These are phyloP conservation scores for Ascodesmis nigricans DNA, from an alignment of 495 filamentous ascomycete genomes.

Conservation along the genomic window DNA sequence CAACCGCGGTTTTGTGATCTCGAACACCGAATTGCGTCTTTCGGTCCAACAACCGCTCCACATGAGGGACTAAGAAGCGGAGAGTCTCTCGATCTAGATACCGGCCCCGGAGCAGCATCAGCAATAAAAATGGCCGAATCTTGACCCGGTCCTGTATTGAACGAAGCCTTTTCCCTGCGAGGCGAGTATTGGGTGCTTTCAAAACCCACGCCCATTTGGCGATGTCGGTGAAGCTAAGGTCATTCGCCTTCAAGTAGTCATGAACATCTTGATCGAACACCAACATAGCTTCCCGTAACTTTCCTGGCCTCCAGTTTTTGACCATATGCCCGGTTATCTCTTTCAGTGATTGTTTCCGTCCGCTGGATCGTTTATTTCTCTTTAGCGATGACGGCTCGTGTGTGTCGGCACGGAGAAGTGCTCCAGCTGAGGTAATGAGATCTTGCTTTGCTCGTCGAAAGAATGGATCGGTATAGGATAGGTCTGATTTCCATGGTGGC, in stretches of 20 bases:
- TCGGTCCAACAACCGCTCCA: slow-evolving; percentile 21
- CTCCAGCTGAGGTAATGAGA: background rate
- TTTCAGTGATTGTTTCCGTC: slow-evolving; percentile 4
- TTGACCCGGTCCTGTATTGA: background rate
- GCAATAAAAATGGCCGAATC: slow-evolving; percentile 30
- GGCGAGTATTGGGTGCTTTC: slow-evolving; percentile 23
- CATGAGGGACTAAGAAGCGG: slow-evolving; percentile 24
- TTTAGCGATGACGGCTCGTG: too few species aligned
- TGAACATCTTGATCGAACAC: slow-evolving; percentile 23
- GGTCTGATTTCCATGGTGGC: slow-evolving; percentile 11
- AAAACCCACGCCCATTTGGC: slow-evolving; percentile 38
- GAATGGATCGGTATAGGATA: slow-evolving; percentile 8
- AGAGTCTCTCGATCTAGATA: slow-evolving; percentile 26
- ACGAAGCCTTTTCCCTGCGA: slow-evolving; percentile 26
- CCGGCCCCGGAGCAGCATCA: slow-evolving; percentile 29
- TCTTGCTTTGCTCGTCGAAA: background rate
- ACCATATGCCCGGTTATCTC: slow-evolving; percentile 7
- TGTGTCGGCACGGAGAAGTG: background rate
- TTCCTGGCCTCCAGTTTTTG: slow-evolving; percentile 9
- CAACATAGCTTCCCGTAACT: slow-evolving; percentile 4
- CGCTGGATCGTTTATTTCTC: background rate
- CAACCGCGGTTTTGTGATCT: slow-evolving; percentile 22
- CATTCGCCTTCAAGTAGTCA: slow-evolving; percentile 23
- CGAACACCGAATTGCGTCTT: slow-evolving; percentile 19
- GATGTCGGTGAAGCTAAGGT: slow-evolving; percentile 30